These are phyloP conservation scores for Kondoa malvinella DNA, from an alignment of 768 basidiomycete species.

Conservation along the genomic window DNA sequence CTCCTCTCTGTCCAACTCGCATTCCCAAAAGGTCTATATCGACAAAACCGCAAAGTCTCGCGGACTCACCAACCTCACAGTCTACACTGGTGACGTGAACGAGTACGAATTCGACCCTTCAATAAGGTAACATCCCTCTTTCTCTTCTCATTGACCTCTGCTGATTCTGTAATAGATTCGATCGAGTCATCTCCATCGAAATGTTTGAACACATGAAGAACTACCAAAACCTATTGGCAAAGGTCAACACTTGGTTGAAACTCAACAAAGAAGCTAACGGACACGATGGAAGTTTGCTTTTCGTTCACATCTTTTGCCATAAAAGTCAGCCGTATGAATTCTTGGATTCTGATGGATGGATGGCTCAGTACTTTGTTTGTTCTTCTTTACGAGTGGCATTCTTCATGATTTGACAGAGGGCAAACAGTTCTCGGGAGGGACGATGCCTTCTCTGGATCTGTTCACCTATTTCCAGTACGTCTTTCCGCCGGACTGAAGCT, in stretches of 20 bases:
- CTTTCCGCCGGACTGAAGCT: neutral
- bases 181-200: conserved; percentile 54
- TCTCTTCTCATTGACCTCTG: neutral
- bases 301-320: conserved; percentile 58
- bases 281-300: conserved; percentile 38
- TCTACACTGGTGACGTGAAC: conserved; percentile 52
- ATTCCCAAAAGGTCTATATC: conserved; percentile 51
- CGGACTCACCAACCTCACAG: conserved; percentile 43
- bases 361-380: conserved; percentile 56
- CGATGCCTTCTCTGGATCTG: conserved; percentile 54
- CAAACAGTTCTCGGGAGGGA: conserved; percentile 39
- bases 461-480: conserved; percentile 49
- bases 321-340: conserved; percentile 39
- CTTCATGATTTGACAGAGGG: neutral
- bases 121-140: conserved; percentile 32
- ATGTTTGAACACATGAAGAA: conserved; percentile 31
- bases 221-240: conserved; percentile 45
- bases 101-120: conserved; percentile 42
- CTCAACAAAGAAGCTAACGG: conserved; percentile 30
- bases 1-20: conserved; percentile 49
- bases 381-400: neutral
- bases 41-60: conserved; percentile 39
- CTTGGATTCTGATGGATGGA: conserved; percentile 53
- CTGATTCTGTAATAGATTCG: conserved; percentile 39
- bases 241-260: conserved; percentile 49